Base-by-base conservation (phyloP, 2,329 filamentous ascomycete genomes). In the Cytospora schulzeri region DNA sequence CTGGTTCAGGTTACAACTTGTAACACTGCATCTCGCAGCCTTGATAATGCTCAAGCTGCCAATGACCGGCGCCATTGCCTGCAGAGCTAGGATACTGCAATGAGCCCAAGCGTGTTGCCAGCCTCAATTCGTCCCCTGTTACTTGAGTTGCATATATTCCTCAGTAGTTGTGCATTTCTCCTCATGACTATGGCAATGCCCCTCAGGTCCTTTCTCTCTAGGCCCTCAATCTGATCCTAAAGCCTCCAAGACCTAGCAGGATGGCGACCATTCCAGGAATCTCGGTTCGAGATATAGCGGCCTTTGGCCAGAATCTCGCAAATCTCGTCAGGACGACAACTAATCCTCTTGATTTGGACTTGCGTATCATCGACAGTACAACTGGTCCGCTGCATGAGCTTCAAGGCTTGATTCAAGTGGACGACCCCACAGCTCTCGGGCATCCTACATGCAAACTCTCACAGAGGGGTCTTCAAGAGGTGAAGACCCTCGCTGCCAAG, bases 221-320 rank as follows among this genome's bases (percentile, higher is more conserved):
- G 17, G 31, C 31, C 4, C 8, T 19, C 26, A 17, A 15, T 22
- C 1, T 15, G 31, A 38, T 17, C 38, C 12, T 28, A 24, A 31
- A 19, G 2, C 8, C 7, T 28, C 14, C 24, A 31, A 3, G 8
- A 17, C 15, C 26, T 17, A 24, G n/a, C 2, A 60, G 12, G 17
- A 54, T 59, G 56, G 22, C 55, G n/a, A 48, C 54, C 17, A 60
- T 56, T 35, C 31, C 24, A 29, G 31, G 51, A 19, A 28, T 52
- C n/a, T 66, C 60, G 15, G 19, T 66, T n/a, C 48, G 48, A 14
- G 62, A 52, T 24, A 57, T 52, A 17, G 38, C 35, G 24, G 60
- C 60, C n/a, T 63, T 60, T 56, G 60, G 64, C 56, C 64, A 57
- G 48, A 62, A 60, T 35, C 41, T 66, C n/a, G 60, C 56, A 6